Percentiles rank a stretch among this genome's conserved stretches.
Evolutionary conservation across 2,329 filamentous ascomycete genomes (phyloP).

Genomic region (Colletotrichum caudatum): DNA sequence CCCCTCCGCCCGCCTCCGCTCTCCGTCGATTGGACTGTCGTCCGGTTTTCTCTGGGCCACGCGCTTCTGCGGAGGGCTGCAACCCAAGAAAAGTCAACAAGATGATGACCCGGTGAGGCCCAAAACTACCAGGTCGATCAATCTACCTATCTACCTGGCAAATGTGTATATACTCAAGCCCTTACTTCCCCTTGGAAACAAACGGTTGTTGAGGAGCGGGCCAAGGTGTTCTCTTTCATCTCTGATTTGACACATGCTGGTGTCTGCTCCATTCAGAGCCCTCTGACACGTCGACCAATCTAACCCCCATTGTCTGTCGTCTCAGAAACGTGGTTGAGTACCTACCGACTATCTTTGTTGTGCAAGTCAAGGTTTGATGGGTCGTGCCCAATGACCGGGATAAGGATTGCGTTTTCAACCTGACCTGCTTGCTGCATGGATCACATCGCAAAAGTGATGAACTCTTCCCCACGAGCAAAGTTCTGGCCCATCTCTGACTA

Average conservation of each 20-base stretch:
- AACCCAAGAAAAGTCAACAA: constrained; percentile 21
- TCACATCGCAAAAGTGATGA: neutral
- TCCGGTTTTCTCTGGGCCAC: constrained; percentile 30
- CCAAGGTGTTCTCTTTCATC: neutral
- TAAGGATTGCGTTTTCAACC: neutral
- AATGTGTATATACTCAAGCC: constrained; percentile 6
- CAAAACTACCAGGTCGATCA: constrained; percentile 28
- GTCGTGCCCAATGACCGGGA: neutral
- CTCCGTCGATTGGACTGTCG: constrained; percentile 35
- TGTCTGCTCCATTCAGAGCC: constrained; percentile 21
- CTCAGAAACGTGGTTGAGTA: constrained; percentile 21
- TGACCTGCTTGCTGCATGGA: neutral
- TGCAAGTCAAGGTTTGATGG: constrained; percentile 1
- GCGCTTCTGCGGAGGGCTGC: constrained; percentile 24
- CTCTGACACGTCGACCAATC: constrained; percentile 29
- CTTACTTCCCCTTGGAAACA: constrained; percentile 6
- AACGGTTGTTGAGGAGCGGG: neutral
- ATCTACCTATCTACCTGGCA: neutral
- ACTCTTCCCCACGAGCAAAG: neutral
- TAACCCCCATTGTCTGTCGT: constrained; percentile 21
- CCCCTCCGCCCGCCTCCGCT: constrained; percentile 28
- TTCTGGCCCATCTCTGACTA: neutral
- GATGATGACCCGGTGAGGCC: constrained; percentile 27
- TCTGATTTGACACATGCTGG: constrained; percentile 27
- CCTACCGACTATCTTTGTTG: neutral